Percentiles rank a stretch among this genome's conserved stretches.
These are phyloP conservation scores for Mycena sanguinolenta DNA, from an alignment of 768 basidiomycete genomes.

Conservation along the genomic window DNA sequence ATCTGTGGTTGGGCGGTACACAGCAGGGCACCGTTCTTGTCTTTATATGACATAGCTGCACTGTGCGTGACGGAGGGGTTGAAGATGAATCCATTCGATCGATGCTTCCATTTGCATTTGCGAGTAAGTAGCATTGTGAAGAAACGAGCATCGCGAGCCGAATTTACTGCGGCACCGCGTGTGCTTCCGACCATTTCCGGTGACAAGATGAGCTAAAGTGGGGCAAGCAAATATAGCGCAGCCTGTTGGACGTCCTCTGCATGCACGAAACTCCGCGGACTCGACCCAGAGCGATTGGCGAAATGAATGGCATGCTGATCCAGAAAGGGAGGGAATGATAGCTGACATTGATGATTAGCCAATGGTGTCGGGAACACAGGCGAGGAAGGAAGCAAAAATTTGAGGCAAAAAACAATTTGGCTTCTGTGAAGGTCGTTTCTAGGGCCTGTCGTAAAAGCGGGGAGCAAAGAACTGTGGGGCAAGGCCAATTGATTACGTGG, in stretches of 20 bases:
- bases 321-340: conserved; percentile 19
- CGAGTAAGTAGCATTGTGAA: conserved; percentile 19
- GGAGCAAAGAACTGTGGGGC: conserved; percentile 14
- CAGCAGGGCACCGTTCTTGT: neutral
- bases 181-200: conserved; percentile 4
- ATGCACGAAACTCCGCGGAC: conserved; percentile 23
- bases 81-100: conserved; percentile 23
- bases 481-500: conserved; percentile 27
- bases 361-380: conserved; percentile 2
- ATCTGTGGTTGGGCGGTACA: neutral
- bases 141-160: conserved; percentile 25
- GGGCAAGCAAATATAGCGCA: conserved; percentile 27
- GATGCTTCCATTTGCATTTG: conserved; percentile 25
- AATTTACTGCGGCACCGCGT: conserved; percentile 31
- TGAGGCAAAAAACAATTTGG: neutral
- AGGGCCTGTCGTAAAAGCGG: conserved; percentile 6
- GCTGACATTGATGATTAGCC: conserved; percentile 4
- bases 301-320: conserved; percentile 32
- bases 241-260: conserved; percentile 2
- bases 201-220: conserved; percentile 5
- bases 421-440: conserved; percentile 27
- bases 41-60: conserved; percentile 19
- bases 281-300: conserved; percentile 9
- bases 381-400: conserved; percentile 11
- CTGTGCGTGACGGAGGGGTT: conserved; percentile 30